These are phyloP conservation scores for Hsuehochloa calcarea DNA, from an alignment of 176 grass and related monocot species.

Conservation along the genomic window DNA sequence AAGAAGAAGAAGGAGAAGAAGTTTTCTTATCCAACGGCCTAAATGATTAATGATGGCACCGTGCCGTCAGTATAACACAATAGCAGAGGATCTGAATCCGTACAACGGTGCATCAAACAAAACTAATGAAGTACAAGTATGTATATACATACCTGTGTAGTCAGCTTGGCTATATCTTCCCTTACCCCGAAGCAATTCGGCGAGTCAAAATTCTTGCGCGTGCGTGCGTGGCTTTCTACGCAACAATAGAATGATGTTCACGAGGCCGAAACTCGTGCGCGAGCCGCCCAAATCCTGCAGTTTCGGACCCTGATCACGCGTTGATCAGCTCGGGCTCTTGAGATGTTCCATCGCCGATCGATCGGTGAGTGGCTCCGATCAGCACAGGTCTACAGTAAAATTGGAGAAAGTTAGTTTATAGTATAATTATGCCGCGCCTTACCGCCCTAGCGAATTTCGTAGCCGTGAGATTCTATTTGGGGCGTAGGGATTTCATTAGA, in stretches of 20 bases:
- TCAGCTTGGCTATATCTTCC: background rate
- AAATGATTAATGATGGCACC: background rate
- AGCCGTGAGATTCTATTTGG: too few relatives aligned
- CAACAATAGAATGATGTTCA: background rate
- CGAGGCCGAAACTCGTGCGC: slow-evolving; percentile 10
- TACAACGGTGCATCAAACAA: background rate
- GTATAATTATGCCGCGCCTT: too few relatives aligned
- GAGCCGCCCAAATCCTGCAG: background rate
- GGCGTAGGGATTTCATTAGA: too few relatives aligned
- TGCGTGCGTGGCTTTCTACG: slow-evolving; percentile 7
- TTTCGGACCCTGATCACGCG: background rate
- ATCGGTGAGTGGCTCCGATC: background rate
- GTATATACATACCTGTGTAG: background rate
- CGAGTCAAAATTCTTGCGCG: slow-evolving; percentile 14
- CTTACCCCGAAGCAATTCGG: background rate
- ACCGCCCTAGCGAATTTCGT: too few relatives aligned
- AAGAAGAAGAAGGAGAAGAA: background rate
- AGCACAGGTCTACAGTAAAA: background rate
- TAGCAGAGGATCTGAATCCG: background rate
- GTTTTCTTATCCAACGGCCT: background rate
- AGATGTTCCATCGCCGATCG: background rate
- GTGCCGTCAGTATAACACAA: background rate
- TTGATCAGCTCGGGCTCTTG: background rate
- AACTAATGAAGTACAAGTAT: background rate
- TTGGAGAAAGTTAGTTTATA: background rate